Base-by-base conservation (phyloP, 768 basidiomycete genomes). In the Psilocybe sp. region DNA sequence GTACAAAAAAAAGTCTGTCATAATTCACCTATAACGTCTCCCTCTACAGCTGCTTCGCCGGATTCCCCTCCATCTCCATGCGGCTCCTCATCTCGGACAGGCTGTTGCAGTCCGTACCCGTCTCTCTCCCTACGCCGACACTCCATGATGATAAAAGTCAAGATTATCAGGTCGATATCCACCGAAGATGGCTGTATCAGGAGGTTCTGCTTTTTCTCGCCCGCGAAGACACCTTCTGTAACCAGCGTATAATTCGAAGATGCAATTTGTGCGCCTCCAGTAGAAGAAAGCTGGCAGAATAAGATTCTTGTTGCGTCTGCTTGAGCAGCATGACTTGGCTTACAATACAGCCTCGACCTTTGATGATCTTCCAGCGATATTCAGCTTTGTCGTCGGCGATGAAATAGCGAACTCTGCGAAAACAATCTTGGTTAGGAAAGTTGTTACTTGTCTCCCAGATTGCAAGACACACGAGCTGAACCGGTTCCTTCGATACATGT, bases 141-240 rank as follows among this genome's bases (percentile, higher is more conserved):
- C 66, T 80, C 79, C 69, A 80, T 71, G 48, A 83, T 72, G 47
- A 81, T 54, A 53, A 81, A 81, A 14, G 81, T 77, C 19, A 81
- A 62, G 11, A 82, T 63, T 36, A 82, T 64, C 42, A 82, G 66
- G 61, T 82, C 80, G 48, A 78, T 67, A 58, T 81, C 75, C 16
- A 80, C 60, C 23, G 68, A 66, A 47, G 67, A 70, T n/a, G 78
- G 76, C 46, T 79, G 69, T 40, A 80, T 71, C 38, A 66, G 64
- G 19, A 82, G 69, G 18, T 71, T 65, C 37, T 73, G 68, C 53
- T 74, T 79, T 51, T 66, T 69, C 58, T 80, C 70, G 16, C 75
- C 76, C 5, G 71, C 69, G 54, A 80, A 80, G 40, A 72, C 55
- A 4, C 80, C 81, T 40, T 78, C 75, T 6, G 60, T 53, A 35